Conservation (phyloP, 306 rosid species). For the Elaeagnus macrophylla region DNA sequence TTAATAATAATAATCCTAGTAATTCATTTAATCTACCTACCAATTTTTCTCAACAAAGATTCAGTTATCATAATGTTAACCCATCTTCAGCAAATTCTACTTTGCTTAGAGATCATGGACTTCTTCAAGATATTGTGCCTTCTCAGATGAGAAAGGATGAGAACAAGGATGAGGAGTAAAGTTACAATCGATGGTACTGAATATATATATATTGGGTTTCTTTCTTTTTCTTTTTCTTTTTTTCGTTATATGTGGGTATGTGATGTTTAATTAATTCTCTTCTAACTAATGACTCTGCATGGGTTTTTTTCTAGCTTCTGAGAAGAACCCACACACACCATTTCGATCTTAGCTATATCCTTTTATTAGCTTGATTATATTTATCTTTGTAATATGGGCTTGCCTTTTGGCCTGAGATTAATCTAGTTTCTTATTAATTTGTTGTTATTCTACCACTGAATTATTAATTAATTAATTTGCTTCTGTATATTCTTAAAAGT, state of each 20-base stretch:
- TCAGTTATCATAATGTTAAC: constrained; percentile 1
- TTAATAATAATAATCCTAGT: neutral
- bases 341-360: neutral
- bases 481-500: neutral
- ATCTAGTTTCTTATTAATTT: constrained; percentile 10
- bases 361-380: neutral
- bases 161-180: constrained; percentile 12
- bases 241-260: neutral
- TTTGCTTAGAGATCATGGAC: constrained; percentile 56
- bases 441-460: constrained; percentile 4
- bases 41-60: constrained; percentile 22
- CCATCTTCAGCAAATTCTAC: constrained; percentile 2
- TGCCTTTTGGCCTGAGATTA: constrained; percentile 3
- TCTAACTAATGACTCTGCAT: neutral
- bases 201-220: neutral
- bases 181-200: too few relatives aligned
- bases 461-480: neutral
- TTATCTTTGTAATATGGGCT: neutral
- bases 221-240: neutral
- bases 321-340: neutral
- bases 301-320: neutral
- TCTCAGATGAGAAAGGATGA: constrained; percentile 41
- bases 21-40: constrained; percentile 7
- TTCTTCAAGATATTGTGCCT: constrained; percentile 74
- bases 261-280: neutral